Evolutionary conservation across 1,284 basidiomycete genomes (phyloP), one percentile per base, ranked within the genome.

Genomic region (Volvariella volvacea): DNA sequence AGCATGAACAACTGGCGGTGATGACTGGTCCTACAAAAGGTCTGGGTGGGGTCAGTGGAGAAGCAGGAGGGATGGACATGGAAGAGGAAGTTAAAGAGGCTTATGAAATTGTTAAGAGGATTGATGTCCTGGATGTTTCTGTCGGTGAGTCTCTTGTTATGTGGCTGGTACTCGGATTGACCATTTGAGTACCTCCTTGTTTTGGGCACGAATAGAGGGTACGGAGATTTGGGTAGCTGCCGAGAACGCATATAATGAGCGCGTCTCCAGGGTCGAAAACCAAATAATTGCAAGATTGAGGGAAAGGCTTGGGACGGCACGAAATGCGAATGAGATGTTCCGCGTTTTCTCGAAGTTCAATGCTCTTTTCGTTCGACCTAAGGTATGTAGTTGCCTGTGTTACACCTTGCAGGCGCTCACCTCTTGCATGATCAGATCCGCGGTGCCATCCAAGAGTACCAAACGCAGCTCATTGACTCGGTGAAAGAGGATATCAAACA

Each of bases 261-360:
- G 94, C 12, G 93, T 99, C 4, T 88, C 95, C 1, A 78, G 94
- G 8, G 96, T 99, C 30, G 96, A 99, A 69, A 98, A 96, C 67
- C 94, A 95, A 61, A 97, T 99, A 61, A 99, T 99, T 61, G 90
- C 94, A 4, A 76, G 91, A 19, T 66, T 99, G 43, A 77, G 94
- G 28, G 93, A 97, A 62, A 75, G 92, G 47, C 76, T 99, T 16
- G 96, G 91, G n/a, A 95, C 92, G 8, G 94, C 95, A 20, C 76
- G 92, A 41, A 98, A 96, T 58, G 95, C 96, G 1, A 95, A 96
- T 59, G 95, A 98, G 69, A 99, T 98, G 94, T 98, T 99, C 67
- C 80, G 94, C 44, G 95, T 98, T 39, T 95, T 99, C 65, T 95
- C 92, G 3, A 96, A 96, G 66, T 99, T 98, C 73, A 98, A 99